Conservation (phyloP, 306 rosid genomes). For the Malus orientalis region DNA sequence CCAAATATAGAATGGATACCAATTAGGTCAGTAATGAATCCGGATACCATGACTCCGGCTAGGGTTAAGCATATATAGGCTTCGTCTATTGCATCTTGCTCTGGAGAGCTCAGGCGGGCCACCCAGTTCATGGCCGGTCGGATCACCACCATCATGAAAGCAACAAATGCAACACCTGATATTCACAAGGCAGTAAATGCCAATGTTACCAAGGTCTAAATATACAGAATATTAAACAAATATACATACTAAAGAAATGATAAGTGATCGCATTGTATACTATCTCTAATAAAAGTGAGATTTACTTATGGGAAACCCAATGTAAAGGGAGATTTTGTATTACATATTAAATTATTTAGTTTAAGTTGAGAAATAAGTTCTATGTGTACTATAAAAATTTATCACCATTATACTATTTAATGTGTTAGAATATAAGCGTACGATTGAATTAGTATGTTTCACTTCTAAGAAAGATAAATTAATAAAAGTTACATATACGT, state of each 20-base stretch:
- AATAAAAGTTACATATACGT: no score
- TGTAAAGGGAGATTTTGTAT: neutral
- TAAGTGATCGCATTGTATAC: neutral
- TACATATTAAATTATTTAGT: no score
- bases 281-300: neutral
- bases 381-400: neutral
- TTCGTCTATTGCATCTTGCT: slow-evolving; percentile 40
- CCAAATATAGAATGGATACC: slow-evolving; percentile 86
- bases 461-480: no score
- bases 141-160: slow-evolving; percentile 47
- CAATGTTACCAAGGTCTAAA: neutral
- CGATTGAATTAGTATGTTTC: no score
- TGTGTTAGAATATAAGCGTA: no score
- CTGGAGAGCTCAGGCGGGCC: slow-evolving; percentile 30
- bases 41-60: slow-evolving; percentile 60
- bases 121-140: slow-evolving; percentile 65
- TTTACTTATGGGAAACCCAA: neutral
- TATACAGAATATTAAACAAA: neutral
- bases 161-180: slow-evolving; percentile 51
- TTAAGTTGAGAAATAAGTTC: neutral
- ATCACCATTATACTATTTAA: neutral
- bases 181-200: neutral
- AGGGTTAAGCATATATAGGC: slow-evolving; percentile 56
- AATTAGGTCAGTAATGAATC: slow-evolving; percentile 64
- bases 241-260: neutral